phyloP scores from a whole-genome alignment of 306 rosid genomes.

The Boehmeria nivea region DNA sequence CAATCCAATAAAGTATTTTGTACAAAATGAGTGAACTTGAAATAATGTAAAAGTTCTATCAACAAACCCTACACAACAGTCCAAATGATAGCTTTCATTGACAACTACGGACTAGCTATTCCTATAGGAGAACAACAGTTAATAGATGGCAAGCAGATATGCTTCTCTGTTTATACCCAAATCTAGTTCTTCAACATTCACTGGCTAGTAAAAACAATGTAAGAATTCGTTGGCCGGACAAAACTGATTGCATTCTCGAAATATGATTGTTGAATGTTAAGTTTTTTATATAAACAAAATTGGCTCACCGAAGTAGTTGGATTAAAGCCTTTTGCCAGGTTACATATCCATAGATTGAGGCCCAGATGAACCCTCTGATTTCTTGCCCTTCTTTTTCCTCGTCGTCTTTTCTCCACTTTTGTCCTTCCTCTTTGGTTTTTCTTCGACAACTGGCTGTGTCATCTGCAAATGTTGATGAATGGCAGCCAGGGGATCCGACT shows the following conservation, averaged over 20 bases:
- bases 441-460: conserved; percentile 54
- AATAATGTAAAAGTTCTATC: too few species aligned
- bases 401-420: conserved; percentile 59
- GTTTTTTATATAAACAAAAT: conserved; percentile 1
- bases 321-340: not conserved
- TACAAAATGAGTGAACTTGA: too few species aligned
- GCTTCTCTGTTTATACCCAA: too few species aligned
- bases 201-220: too few species aligned
- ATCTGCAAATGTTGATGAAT: conserved; percentile 49
- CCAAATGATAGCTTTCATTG: too few species aligned
- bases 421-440: conserved; percentile 49
- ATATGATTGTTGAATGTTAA: conserved; percentile 3
- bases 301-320: conserved; percentile 13
- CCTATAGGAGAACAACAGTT: too few species aligned
- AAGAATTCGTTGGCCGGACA: not conserved
- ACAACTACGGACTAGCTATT: too few species aligned
- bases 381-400: conserved; percentile 35
- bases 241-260: conserved; percentile 4
- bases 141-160: too few species aligned
- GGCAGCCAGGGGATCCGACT: conserved; percentile 53
- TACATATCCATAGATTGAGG: conserved; percentile 54
- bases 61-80: too few species aligned
- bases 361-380: conserved; percentile 36
- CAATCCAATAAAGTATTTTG: not conserved
- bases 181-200: too few species aligned